Evolutionary conservation across 2,329 filamentous ascomycete species (phyloP).

Genomic region (Amauroascus verrucosus): DNA sequence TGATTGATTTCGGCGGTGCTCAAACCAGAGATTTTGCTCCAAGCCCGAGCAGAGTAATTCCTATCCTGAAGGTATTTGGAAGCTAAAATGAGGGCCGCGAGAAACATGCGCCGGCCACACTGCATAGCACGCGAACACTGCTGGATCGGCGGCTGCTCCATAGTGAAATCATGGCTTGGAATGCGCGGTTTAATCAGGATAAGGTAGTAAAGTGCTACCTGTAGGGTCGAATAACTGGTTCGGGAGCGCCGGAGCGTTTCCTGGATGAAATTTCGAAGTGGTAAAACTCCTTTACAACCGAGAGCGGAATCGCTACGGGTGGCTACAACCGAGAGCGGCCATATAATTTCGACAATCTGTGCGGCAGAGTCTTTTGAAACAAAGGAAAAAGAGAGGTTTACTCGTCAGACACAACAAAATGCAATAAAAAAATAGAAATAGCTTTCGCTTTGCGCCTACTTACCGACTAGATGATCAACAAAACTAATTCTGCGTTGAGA

Average conservation of each 20-base stretch:
- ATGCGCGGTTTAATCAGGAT: conserved; percentile 88
- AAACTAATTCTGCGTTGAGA: conserved; percentile 88
- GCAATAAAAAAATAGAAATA: conserved; percentile 27
- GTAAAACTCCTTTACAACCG: conserved; percentile 67
- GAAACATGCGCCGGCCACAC: conserved; percentile 94
- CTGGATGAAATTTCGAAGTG: conserved; percentile 90
- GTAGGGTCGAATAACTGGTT: conserved; percentile 93
- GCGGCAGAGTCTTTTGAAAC: conserved; percentile 73
- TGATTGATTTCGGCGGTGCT: conserved; percentile 90
- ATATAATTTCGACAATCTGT: conserved; percentile 93
- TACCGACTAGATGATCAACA: conserved; percentile 95
- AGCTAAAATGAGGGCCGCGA: conserved; percentile 85
- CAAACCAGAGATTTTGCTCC: conserved; percentile 98
- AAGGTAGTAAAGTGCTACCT: conserved; percentile 93
- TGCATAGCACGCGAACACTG: conserved; percentile 70
- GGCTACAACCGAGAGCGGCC: conserved; percentile 77
- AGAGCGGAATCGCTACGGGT: conserved; percentile 57
- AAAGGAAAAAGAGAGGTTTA: neutral
- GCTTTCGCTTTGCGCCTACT: conserved; percentile 34
- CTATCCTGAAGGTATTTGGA: conserved; percentile 97
- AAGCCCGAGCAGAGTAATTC: conserved; percentile 93
- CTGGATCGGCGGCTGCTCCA: conserved; percentile 67
- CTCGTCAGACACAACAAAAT: conserved; percentile 23
- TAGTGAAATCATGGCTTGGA: conserved; percentile 71
- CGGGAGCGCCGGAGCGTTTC: conserved; percentile 90